phyloP scores from a whole-genome alignment of 306 rosid species.

The Cucumis melo region DNA sequence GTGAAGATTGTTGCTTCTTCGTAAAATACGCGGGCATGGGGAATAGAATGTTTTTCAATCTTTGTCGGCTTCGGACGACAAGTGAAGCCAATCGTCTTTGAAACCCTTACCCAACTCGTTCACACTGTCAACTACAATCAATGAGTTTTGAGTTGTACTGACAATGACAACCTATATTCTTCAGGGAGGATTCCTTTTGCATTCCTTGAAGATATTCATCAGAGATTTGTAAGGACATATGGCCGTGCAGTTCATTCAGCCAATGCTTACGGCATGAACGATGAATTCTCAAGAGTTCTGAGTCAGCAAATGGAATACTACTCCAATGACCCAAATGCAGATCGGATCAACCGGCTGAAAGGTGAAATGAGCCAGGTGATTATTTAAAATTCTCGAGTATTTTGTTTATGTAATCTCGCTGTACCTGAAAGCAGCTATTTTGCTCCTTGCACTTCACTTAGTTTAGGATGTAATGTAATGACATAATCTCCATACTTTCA shows the following conservation, averaged over 20 bases:
- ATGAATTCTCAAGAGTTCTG: slow-evolving; percentile 86
- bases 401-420: neutral
- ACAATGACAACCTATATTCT: neutral
- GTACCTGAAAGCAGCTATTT: neutral
- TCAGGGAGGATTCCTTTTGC: slow-evolving; percentile 89
- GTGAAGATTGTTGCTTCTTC: neutral
- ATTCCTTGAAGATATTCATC: slow-evolving; percentile 90
- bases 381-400: neutral
- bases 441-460: neutral
- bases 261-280: slow-evolving; percentile 86
- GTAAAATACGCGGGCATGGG: neutral
- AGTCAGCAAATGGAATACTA: slow-evolving; percentile 85
- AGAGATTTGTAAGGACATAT: slow-evolving; percentile 76
- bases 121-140: neutral
- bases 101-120: neutral
- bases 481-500: neutral
- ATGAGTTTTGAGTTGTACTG: neutral
- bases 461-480: neutral
- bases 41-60: neutral
- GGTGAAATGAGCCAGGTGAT: slow-evolving; percentile 99
- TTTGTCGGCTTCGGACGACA: neutral
- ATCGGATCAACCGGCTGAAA: slow-evolving; percentile 77
- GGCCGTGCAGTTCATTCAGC: slow-evolving; percentile 80
- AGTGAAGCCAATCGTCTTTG: neutral
- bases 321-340: slow-evolving; percentile 93